Conservation (phyloP, 2,329 filamentous ascomycete species). For the Ceratocystis ficicola region DNA sequence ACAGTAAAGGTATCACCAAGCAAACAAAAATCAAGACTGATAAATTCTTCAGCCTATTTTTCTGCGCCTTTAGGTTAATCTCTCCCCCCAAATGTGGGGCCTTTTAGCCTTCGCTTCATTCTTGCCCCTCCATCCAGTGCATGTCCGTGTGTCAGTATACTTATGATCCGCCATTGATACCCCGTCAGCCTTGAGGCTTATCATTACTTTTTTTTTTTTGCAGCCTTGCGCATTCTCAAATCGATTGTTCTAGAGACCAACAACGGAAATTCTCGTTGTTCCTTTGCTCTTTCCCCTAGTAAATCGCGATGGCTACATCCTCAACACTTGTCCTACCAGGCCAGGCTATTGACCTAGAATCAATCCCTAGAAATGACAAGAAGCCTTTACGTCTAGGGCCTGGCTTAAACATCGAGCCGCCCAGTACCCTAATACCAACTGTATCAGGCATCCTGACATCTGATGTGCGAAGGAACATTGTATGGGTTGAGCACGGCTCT, state of each 20-base stretch:
- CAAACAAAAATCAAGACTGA: not conserved
- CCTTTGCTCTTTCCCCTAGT: not conserved
- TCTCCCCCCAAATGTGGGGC: conserved; percentile 22
- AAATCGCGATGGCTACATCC: conserved; percentile 42
- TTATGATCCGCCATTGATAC: not conserved
- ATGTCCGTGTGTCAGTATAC: not conserved
- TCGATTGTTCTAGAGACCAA: not conserved
- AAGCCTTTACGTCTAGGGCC: conserved; percentile 69
- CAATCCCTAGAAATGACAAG: conserved; percentile 56
- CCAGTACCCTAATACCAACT: conserved; percentile 57
- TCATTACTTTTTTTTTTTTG: conserved; percentile 17
- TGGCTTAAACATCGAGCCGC: conserved; percentile 69
- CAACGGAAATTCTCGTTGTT: not conserved
- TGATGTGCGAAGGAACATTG: conserved; percentile 60
- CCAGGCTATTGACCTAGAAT: conserved; percentile 53
- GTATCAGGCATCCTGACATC: conserved; percentile 55
- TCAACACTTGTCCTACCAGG: conserved; percentile 67
- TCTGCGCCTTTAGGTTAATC: conserved; percentile 5
- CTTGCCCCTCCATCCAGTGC: conserved; percentile 20
- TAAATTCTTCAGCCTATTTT: conserved; percentile 12
- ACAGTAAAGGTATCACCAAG: conserved; percentile 4
- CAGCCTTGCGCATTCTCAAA: not conserved
- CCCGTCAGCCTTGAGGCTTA: conserved; percentile 17
- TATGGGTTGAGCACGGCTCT: conserved; percentile 61
- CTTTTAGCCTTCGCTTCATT: not conserved